Evolutionary conservation across 2,329 filamentous ascomycete species (phyloP).

Genomic region (Talaromyces islandicus): DNA sequence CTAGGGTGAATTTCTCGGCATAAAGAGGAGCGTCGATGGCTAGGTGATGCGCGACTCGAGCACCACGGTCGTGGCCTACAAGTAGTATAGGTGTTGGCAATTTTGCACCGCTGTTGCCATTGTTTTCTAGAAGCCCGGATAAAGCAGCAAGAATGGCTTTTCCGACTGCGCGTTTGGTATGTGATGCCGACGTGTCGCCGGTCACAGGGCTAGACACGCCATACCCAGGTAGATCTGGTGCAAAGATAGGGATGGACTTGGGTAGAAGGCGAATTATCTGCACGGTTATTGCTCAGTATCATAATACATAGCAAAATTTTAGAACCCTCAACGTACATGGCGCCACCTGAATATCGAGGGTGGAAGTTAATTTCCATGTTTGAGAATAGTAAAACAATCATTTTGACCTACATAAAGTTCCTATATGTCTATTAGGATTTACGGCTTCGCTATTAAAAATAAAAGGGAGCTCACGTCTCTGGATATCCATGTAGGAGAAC

Average conservation of each 20-base stretch:
- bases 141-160: constrained; percentile 13
- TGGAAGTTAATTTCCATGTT: not conserved
- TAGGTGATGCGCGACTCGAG: constrained; percentile 50
- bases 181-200: constrained; percentile 15
- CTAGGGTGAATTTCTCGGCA: constrained; percentile 38
- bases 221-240: constrained; percentile 45
- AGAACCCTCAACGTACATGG: not conserved
- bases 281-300: not conserved
- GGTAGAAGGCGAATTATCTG: constrained; percentile 36
- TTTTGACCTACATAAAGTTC: constrained; percentile 2
- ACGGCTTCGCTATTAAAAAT: not conserved
- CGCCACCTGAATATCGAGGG: constrained; percentile 1
- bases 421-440: not conserved
- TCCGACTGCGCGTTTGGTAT: constrained; percentile 13
- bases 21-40: constrained; percentile 43
- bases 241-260: constrained; percentile 37
- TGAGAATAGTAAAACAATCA: not conserved
- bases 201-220: constrained; percentile 31
- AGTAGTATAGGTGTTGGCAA: constrained; percentile 32
- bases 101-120: not conserved
- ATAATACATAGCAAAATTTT: not conserved
- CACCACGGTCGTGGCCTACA: constrained; percentile 53
- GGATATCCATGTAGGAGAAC: constrained; percentile 44
- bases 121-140: not conserved
- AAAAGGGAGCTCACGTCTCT: constrained; percentile 27